Conservation (phyloP, 768 basidiomycete genomes). For the Stropharia rugosoannulata region DNA sequence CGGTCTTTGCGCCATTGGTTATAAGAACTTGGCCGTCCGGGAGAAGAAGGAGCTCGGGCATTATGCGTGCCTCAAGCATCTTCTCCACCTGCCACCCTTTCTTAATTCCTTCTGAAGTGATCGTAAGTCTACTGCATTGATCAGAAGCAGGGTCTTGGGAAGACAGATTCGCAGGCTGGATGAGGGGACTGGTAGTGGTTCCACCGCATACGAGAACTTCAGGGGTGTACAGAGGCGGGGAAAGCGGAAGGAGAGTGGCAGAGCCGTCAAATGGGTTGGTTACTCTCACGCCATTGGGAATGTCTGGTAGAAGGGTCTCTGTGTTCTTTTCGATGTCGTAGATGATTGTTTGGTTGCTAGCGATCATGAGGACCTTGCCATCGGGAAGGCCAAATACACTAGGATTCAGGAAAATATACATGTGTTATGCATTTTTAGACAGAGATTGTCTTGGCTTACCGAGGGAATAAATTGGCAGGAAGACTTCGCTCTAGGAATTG, state of each 20-base stretch:
- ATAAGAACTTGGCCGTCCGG: slow-evolving; percentile 45
- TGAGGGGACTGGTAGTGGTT: slow-evolving; percentile 30
- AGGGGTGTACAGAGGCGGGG: slow-evolving; percentile 38
- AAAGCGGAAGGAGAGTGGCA: slow-evolving; percentile 35
- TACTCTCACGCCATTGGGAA: slow-evolving; percentile 44
- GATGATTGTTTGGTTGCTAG: slow-evolving; percentile 41
- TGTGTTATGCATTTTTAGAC: neutral
- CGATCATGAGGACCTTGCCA: slow-evolving; percentile 34
- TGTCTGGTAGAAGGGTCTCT: slow-evolving; percentile 38
- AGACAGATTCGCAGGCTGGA: slow-evolving; percentile 27
- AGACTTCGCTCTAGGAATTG: slow-evolving; percentile 24
- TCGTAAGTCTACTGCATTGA: slow-evolving; percentile 41
- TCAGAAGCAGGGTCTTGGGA: slow-evolving; percentile 41
- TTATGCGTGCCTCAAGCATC: slow-evolving; percentile 39
- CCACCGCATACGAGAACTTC: slow-evolving; percentile 50
- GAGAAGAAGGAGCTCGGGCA: slow-evolving; percentile 38
- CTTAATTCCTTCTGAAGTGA: slow-evolving; percentile 39
- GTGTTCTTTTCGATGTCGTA: slow-evolving; percentile 36
- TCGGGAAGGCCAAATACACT: slow-evolving; percentile 32
- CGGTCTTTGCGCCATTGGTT: slow-evolving; percentile 41
- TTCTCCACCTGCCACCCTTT: slow-evolving; percentile 44
- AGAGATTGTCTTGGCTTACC: slow-evolving; percentile 17
- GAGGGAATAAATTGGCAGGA: slow-evolving; percentile 26
- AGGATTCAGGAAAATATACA: neutral
- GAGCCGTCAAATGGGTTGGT: slow-evolving; percentile 40